Evolutionary conservation across 2,329 filamentous ascomycete genomes (phyloP).

Genomic region (Aspergillus sp.): DNA sequence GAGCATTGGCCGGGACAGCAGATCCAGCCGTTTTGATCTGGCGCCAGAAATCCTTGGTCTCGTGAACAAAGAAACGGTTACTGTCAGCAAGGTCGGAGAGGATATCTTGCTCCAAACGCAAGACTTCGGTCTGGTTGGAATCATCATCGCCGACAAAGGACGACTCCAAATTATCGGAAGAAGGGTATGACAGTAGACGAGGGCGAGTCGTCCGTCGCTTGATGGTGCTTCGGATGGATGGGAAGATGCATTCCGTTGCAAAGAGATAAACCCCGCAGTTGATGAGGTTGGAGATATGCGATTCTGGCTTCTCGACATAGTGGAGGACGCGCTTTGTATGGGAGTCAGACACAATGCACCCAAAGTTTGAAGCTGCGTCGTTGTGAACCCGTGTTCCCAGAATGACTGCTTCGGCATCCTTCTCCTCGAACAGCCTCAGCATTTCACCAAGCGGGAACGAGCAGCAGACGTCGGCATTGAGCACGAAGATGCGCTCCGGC

Average conservation of each 20-base stretch:
- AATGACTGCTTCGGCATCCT: conserved; percentile 94
- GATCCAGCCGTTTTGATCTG: conserved; percentile 99
- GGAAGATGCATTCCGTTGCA: conserved; percentile 92
- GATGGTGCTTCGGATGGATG: conserved; percentile 88
- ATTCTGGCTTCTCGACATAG: conserved; percentile 99
- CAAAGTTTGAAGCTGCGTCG: conserved; percentile 92
- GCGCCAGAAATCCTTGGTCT: conserved; percentile 99
- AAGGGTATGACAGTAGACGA: conserved; percentile 90
- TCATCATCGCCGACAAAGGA: conserved; percentile 71
- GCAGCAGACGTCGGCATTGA: conserved; percentile 98
- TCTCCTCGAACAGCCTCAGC: conserved; percentile 90
- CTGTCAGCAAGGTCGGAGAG: conserved; percentile 92
- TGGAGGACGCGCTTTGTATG: conserved; percentile 95
- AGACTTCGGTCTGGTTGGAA: conserved; percentile 75
- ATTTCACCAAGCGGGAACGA: conserved; percentile 95
- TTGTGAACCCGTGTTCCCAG: conserved; percentile 87
- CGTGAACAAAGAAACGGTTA: conserved; percentile 97
- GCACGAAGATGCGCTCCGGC: conserved; percentile 92
- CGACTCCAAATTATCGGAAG: conserved; percentile 84
- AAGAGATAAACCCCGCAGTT: conserved; percentile 99
- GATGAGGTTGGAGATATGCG: conserved; percentile 96
- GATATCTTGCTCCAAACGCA: conserved; percentile 96
- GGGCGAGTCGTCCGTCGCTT: conserved; percentile 92
- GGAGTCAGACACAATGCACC: conserved; percentile 92
- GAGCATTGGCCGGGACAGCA: conserved; percentile 91